Evolutionary conservation across 2,329 filamentous ascomycete genomes (phyloP).

Genomic region (Aspergillus terreus): DNA sequence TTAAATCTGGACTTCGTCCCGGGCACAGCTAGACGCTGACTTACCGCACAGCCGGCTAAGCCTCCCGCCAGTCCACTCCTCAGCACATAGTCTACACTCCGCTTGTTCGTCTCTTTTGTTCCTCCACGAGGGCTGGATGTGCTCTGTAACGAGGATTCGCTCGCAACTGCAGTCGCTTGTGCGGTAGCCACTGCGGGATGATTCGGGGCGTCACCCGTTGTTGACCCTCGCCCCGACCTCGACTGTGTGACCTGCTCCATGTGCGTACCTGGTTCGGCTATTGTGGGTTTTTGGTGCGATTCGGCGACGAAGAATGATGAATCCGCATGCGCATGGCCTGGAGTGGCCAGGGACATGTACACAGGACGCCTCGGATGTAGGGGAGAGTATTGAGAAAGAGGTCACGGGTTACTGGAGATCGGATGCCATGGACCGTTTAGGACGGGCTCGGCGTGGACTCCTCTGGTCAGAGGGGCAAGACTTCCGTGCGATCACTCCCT

Average conservation of each 20-base stretch:
- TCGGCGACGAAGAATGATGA: slow-evolving; percentile 9
- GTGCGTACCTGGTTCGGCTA: slow-evolving; percentile 17
- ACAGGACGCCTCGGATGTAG: slow-evolving; percentile 6
- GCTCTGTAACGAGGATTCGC: slow-evolving; percentile 9
- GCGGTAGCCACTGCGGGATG: slow-evolving; percentile 13
- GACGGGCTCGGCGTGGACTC: background rate
- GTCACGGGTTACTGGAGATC: slow-evolving; percentile 29
- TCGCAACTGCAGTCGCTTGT: slow-evolving; percentile 13
- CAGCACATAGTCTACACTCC: slow-evolving; percentile 78
- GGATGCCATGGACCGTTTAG: slow-evolving; percentile 15
- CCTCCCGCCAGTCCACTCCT: slow-evolving; percentile 84
- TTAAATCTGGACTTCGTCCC: too few species aligned
- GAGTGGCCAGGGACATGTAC: slow-evolving; percentile 23
- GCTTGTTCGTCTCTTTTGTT: slow-evolving; percentile 56
- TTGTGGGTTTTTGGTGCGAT: slow-evolving; percentile 8
- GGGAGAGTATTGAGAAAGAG: slow-evolving; percentile 13
- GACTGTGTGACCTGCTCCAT: slow-evolving; percentile 31
- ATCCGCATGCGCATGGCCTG: slow-evolving; percentile 28
- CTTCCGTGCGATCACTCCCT: too few species aligned
- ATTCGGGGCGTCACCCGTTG: slow-evolving; percentile 15
- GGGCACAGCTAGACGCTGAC: slow-evolving; percentile 29
- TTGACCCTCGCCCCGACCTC: slow-evolving; percentile 16
- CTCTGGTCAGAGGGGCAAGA: background rate
- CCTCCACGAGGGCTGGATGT: slow-evolving; percentile 13
- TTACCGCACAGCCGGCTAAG: slow-evolving; percentile 83